phyloP scores from a whole-genome alignment of 257 asterid species.

The Schizonepeta tenuifolia region DNA sequence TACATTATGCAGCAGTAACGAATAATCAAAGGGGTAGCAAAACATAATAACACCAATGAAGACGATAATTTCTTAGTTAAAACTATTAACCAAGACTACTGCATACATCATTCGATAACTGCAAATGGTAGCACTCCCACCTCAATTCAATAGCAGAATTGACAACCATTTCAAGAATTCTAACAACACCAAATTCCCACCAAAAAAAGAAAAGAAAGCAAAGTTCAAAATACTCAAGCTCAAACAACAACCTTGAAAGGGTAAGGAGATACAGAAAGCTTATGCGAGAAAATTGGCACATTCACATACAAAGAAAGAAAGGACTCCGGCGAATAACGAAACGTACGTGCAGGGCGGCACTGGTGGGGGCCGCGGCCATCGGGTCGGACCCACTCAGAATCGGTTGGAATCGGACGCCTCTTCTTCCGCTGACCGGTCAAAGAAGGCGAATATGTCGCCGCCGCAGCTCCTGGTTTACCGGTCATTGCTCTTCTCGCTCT shows the following conservation, averaged over 20 bases:
- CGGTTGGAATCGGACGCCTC: constrained; percentile 43
- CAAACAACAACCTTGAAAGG: background rate
- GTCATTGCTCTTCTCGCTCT: constrained; percentile 42
- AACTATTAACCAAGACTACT: background rate
- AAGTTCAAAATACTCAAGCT: background rate
- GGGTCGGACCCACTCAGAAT: constrained; percentile 77
- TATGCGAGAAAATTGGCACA: constrained; percentile 8
- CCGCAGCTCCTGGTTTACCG: constrained; percentile 60
- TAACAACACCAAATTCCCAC: background rate
- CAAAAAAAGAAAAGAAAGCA: background rate
- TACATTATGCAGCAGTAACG: background rate
- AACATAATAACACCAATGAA: background rate
- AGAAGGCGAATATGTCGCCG: constrained; percentile 79
- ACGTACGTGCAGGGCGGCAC: constrained; percentile 93
- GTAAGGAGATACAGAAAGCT: background rate
- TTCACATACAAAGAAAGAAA: constrained; percentile 6
- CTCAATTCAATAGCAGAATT: constrained; percentile 14
- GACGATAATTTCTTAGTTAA: background rate
- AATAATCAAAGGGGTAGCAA: background rate
- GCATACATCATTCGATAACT: background rate
- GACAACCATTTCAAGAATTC: background rate
- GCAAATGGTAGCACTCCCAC: constrained; percentile 6
- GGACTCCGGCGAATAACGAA: background rate
- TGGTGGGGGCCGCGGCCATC: constrained; percentile 84
- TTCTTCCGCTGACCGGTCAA: constrained; percentile 48